Conservation (phyloP, 495 filamentous ascomycete species). For the Xylaria palmicola region DNA sequence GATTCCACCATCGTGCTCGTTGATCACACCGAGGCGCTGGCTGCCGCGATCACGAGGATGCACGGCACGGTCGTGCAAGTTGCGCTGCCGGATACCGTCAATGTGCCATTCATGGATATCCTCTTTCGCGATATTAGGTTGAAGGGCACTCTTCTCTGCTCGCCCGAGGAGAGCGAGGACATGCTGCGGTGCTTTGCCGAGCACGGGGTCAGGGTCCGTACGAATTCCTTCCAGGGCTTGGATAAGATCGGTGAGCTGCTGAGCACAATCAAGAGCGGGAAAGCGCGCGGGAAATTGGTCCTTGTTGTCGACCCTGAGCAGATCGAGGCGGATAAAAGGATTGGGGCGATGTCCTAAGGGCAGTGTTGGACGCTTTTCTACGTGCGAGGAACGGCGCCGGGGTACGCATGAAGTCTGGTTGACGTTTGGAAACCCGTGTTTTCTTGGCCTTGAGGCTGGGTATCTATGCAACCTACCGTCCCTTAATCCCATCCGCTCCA, state of each 20-base stretch:
- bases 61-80: constrained; percentile 57
- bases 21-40: constrained; percentile 49
- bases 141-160: constrained; percentile 48
- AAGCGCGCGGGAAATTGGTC: constrained; percentile 55
- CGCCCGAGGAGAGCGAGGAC: constrained; percentile 42
- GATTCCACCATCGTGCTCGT: constrained; percentile 45
- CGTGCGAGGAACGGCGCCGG: too few relatives aligned
- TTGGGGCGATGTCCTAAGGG: constrained; percentile 15
- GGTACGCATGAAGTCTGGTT: background rate
- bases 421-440: background rate
- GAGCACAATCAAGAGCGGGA: constrained; percentile 48
- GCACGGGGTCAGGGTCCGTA: constrained; percentile 50
- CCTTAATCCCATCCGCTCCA: background rate
- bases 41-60: constrained; percentile 53
- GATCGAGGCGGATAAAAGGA: constrained; percentile 24
- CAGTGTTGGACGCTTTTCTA: background rate
- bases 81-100: constrained; percentile 49
- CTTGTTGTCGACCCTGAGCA: constrained; percentile 46
- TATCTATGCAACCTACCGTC: background rate
- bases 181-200: constrained; percentile 55
- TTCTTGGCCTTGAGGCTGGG: background rate
- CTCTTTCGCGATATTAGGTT: constrained; percentile 56
- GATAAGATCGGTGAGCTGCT: constrained; percentile 50
- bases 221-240: constrained; percentile 52
- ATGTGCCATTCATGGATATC: constrained; percentile 52